A percentile compares a stretch with the other conserved stretches of the same genome.
Evolutionary conservation across 2,329 filamentous ascomycete genomes (phyloP).

Genomic region (Pyricularia pennisetigena): DNA sequence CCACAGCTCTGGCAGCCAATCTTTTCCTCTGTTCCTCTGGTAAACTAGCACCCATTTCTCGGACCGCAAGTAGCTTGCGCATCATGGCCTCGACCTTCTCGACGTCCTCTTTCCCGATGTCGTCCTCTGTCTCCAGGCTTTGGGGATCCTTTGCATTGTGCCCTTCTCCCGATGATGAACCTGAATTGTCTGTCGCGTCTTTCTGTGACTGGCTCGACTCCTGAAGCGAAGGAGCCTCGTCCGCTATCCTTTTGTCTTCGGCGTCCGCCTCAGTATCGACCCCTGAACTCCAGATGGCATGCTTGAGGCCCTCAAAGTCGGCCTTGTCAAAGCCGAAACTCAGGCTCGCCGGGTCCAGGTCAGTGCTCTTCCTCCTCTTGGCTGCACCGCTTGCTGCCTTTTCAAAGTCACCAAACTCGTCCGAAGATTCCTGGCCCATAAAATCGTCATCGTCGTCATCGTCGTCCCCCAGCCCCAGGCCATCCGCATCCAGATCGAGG

Average conservation of each 20-base stretch:
- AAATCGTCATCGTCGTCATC: conserved; percentile 13
- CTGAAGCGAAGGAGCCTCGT: background rate
- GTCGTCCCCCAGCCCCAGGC: conserved; percentile 8
- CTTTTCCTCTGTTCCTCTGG: conserved; percentile 50
- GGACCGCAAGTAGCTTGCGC: conserved; percentile 50
- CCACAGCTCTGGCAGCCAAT: conserved; percentile 51
- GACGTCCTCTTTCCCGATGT: conserved; percentile 39
- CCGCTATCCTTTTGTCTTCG: conserved; percentile 1
- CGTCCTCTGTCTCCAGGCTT: conserved; percentile 20
- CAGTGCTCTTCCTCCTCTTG: conserved; percentile 18
- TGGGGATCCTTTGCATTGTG: background rate
- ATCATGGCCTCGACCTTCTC: conserved; percentile 54
- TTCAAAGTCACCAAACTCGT: conserved; percentile 22
- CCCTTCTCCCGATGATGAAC: background rate
- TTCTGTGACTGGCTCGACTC: conserved; percentile 3
- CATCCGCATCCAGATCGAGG: conserved; percentile 1
- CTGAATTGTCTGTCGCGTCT: background rate
- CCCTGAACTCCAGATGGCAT: conserved; percentile 38
- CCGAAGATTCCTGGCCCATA: conserved; percentile 19
- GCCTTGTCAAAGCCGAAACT: conserved; percentile 41
- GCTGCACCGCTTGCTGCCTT: conserved; percentile 14
- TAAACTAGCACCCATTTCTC: conserved; percentile 49
- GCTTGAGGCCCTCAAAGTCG: conserved; percentile 41
- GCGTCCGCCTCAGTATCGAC: conserved; percentile 17
- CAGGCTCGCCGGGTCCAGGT: conserved; percentile 35